Base-by-base conservation (phyloP, 2,329 filamentous ascomycete genomes). In the Pseudopyrenochaeta lycopersici region DNA sequence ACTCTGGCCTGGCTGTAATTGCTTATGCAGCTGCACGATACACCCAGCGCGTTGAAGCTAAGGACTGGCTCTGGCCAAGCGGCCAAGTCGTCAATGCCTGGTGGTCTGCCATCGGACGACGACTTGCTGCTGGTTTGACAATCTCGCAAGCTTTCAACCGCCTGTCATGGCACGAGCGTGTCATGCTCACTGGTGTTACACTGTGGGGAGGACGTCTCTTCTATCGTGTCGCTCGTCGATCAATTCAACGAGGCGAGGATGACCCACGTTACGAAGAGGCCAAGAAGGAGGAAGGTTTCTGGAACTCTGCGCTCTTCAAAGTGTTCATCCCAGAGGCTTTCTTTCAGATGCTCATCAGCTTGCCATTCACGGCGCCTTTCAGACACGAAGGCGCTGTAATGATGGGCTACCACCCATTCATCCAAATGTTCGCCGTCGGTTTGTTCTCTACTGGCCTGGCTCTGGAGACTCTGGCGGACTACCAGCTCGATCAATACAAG, bases 21-120 rank as follows among this genome's bases (percentile, higher is more conserved):
- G 79, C 84, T 0, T 88, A 84, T 63, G 77, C 78, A 7, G 75
- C 80, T 27, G 81, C 81, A 1, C 77, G 83, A 20, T 77, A 81
- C 44, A 84, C 82, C 7, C 71, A 85, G 62, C 77, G 80, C n/a
- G 79, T 83, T 9, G 85, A 87, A 50, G 75, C 80, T n/a, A 88
- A 88, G 63, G 85, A 88, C 66, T 84, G 81, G 77, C 71, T 85
- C 5, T 87, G 84, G 84, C 82, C 84, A 1, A 73, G 78, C 3
- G 82, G 77, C 2, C 82, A 82, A 62, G 80, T 87, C 9, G 69
- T 78, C 51, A 87, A 85, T 64, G 84, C 83, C 6, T 87, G 85
- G 85, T 87, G 84, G 82, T 82, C 78, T 49, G 83, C 85, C 18
- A 71, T 87, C 36, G 84, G 84, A 12, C 76, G 78, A n/a, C 80